Base-by-base conservation (phyloP, 345 rosid genomes). In the Toxicodendron radicans region DNA sequence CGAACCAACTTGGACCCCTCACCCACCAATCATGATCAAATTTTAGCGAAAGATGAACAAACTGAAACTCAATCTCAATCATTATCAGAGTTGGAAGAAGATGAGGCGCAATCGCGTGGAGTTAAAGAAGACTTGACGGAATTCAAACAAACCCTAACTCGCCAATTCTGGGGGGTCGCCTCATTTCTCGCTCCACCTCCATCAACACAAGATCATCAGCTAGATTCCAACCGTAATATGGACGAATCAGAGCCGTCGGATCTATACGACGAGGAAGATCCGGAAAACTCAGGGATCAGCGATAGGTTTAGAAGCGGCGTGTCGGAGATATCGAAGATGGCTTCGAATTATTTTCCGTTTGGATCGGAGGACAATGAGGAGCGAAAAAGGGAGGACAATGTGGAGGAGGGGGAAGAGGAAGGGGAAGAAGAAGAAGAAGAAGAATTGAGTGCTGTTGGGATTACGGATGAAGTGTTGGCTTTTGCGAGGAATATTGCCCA, bases 81-180 rank as follows among this genome's bases (percentile, higher is more conserved):
- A 45, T 48, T 30, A 18, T 66, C 80, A 64, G 64, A 27, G 33
- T 51, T 14, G 58, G 82, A 86, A 64, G 83, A 81, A 60, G 79
- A 76, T 33, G 87, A 82, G 56, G 82, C 74, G 57, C 83, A 81
- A 46, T 81, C 86, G 4, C 92, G 94, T 53, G 96, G 99, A 75
- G 92, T 95, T 17, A 92, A 87, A 80, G 98, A 91, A 79, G 99
- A 92, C 71, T 86, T 95, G 30, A 80, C 91, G 11, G 98, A 95
- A 58, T 87, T 92, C 24, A 89, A 71, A 24, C 88, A 91, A 73
- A 80, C 96, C 82, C 80, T 95, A 53, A 82, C 90, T 20, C 88
- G 89, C 23, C 98, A 91, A 80, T 71, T 95, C 18, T 91, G 97
- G 96, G 99, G 96, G 2, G 97, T 92, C n/a, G 97, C 99, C 52